Evolutionary conservation across 306 rosid species (phyloP), one percentile per base, ranked within the genome.

Genomic region (Mimosa bimucronata): DNA sequence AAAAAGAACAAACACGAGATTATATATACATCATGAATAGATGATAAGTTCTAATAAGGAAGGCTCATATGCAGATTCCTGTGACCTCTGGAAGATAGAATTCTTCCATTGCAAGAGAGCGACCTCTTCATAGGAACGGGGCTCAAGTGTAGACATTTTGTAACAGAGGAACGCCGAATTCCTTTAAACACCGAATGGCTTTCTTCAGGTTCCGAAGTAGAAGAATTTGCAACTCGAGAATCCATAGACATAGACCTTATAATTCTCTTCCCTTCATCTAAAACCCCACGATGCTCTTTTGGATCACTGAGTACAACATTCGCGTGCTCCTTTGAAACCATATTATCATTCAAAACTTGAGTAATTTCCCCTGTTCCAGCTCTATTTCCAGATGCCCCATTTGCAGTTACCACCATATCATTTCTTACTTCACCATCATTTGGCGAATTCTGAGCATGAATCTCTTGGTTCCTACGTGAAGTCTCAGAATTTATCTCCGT

Each of bases 381-480:
- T 37, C 81, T 79, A 81, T 79, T 85, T 65, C 84, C 90, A 0
- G 30, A 5, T 6, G 23, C 66, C 48, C 7, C 82, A 38, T 57
- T 37, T 21, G 18, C 31, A 41, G 66, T 58, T 40, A 37, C 68
- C 29, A 28, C 57, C 45, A 73, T 16, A 57, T 60, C 73, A 80
- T 67, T 71, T 55, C 46, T 69, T 38, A 82, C 8, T 29, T 73
- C 85, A 15, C 10, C 78, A 2, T 86, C 89, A 78, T 11, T 83
- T 38, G 64, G 58, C 69, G 38, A 6, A 42, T 70, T 70, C 38
- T 79, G 88, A 42, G 82, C 28, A n/a, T 73, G 86, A 86, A 83
- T 76, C 18, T 83, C 91, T 61, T 82, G 88, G 77, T 41, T 83
- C 48, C 29, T 74, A 19, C 31, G 68, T 41, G 67, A 66, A 48